Evolutionary conservation across 495 filamentous ascomycete species (phyloP), one percentile per base, ranked within the genome.

Genomic region (Apodospora peruviana): DNA sequence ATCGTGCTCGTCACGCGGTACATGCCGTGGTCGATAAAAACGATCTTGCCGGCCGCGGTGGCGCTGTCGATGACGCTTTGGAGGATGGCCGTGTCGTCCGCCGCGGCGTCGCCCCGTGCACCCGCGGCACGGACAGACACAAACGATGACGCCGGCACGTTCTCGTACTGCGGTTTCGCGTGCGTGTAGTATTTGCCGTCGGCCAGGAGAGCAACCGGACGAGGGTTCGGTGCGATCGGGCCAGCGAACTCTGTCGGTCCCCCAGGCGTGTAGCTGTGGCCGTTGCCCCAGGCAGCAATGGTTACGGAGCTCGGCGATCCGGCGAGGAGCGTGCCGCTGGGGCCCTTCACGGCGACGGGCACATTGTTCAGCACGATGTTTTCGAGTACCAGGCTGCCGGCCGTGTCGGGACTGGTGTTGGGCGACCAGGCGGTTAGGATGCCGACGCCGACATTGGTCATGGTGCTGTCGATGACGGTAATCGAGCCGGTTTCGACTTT

Each of bases 11-110:
- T 78, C 22, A 89, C 79, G 11, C 84, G 78, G 52, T 80, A 73
- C 2, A 86, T 78, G 17, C 79, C 76, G 55, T 76, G 72, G 51
- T 80, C 77, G 51, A 83, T 68, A 53, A 71, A 74, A 55, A 87
- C 84, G 47, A 72, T 68, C 50, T 69, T 75, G n/a, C 82, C 82
- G 45, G 66, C 72, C 2, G 82, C 78, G 55, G 84, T 75, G 52
- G 82, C 74, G 20, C 50, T 52, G 59, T 91, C 69, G 47, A 91
- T 70, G 17, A 69, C 68, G n/a, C 32, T 53, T 52, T 58, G 87
- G 55, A 75, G 79, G 74, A 61, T 78, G 53, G 66, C 85, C 67
- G 72, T 76, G 57, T 90, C 88, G 58, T 94, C 88, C 2, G 84
- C 81, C 0, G 68, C 60, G 1, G 82, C 85, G 65, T 95, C 85